Conservation (phyloP, 805 yeast species). For the Dipodascus geniculatus region DNA sequence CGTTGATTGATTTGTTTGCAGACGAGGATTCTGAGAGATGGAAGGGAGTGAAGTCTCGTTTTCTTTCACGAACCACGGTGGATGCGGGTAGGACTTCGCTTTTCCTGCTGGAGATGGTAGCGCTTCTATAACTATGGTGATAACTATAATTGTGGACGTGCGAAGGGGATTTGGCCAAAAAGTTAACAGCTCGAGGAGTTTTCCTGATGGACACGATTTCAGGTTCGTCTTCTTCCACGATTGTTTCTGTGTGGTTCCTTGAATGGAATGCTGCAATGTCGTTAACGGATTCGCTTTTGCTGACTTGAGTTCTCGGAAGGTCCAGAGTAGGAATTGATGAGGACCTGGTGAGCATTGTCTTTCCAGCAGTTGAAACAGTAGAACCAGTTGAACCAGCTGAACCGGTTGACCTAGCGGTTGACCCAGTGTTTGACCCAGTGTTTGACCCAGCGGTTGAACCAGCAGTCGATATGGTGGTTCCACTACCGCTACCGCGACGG, state of each 20-base stretch:
- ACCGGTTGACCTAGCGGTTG: too few relatives aligned
- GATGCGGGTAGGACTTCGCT: background rate
- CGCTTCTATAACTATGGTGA: background rate
- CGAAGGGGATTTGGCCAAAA: background rate
- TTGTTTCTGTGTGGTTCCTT: background rate
- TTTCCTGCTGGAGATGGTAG: background rate
- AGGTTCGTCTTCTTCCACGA: background rate
- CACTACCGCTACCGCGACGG: background rate
- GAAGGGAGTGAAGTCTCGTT: background rate
- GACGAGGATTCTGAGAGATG: background rate
- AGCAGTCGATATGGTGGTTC: background rate
- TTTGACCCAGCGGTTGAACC: too few relatives aligned
- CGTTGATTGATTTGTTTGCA: background rate
- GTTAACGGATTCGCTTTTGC: background rate
- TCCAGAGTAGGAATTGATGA: background rate
- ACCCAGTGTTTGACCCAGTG: too few relatives aligned
- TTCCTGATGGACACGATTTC: background rate
- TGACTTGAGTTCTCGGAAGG: background rate
- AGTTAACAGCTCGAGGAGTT: background rate
- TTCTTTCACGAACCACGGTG: background rate
- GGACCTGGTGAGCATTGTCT: too few relatives aligned
- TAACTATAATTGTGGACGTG: background rate
- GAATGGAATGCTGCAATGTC: background rate
- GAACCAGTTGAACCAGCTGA: too few relatives aligned
- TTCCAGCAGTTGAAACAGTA: too few relatives aligned